Percentiles rank a stretch among this genome's conserved stretches.
Conservation (phyloP, 805 yeast genomes). For the Nakazawaea laoshanensis region DNA sequence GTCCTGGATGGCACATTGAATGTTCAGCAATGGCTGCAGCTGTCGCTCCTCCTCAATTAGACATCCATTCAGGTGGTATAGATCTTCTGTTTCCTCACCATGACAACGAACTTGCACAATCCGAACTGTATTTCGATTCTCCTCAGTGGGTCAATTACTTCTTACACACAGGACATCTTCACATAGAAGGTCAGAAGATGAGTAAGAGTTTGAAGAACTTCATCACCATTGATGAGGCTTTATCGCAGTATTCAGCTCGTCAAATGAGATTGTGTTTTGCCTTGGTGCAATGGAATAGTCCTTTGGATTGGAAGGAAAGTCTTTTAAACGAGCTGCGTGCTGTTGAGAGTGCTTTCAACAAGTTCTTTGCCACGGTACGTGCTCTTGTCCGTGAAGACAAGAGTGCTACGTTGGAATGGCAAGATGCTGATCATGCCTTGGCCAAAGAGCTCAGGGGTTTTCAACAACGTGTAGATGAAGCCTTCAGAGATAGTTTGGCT, state of each 20-base stretch:
- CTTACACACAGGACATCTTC: slow-evolving; percentile 94
- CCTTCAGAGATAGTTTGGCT: slow-evolving; percentile 84
- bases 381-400: no score
- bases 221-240: slow-evolving; percentile 88
- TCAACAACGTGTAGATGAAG: slow-evolving; percentile 55
- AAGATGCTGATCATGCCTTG: slow-evolving; percentile 50
- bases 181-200: slow-evolving; percentile 98
- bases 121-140: slow-evolving; percentile 86
- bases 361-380: slow-evolving; percentile 81
- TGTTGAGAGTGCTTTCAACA: slow-evolving; percentile 64
- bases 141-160: slow-evolving; percentile 96
- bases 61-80: slow-evolving; percentile 94
- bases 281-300: slow-evolving; percentile 85
- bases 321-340: slow-evolving; percentile 70
- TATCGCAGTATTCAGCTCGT: slow-evolving; percentile 59
- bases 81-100: slow-evolving; percentile 99
- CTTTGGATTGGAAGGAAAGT: slow-evolving; percentile 83
- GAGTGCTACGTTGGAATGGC: no score
- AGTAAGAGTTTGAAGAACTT: slow-evolving; percentile 91
- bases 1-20: slow-evolving; percentile 99
- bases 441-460: slow-evolving; percentile 37
- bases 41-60: slow-evolving; percentile 74
- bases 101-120: slow-evolving; percentile 95
- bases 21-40: slow-evolving; percentile 98
- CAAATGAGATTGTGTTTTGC: slow-evolving; percentile 91